Conservation (phyloP, 495 filamentous ascomycete species). For the Xylaria intraflava region DNA sequence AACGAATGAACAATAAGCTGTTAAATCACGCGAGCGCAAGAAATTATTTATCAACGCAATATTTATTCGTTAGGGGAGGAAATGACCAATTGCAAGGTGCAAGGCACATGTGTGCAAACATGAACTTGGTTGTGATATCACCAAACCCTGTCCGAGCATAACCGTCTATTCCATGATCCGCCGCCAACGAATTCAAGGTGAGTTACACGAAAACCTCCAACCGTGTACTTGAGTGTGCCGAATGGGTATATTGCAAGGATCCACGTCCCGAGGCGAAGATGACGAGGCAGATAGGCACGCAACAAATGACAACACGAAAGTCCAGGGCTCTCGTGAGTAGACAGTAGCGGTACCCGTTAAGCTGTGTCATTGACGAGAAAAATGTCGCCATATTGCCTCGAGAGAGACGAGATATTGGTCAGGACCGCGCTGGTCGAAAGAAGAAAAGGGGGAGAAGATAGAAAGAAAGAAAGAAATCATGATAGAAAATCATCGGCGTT, state of each 20-base stretch:
- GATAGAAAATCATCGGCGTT: conserved; percentile 6
- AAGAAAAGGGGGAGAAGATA: neutral
- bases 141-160: conserved; percentile 4
- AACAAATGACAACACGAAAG: conserved; percentile 4
- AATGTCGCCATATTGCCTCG: conserved; percentile 9
- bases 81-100: conserved; percentile 8
- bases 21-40: conserved; percentile 2
- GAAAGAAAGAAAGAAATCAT: conserved; percentile 3
- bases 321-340: neutral
- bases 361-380: neutral
- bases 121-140: neutral
- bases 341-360: neutral
- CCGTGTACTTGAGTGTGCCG: conserved; percentile 10
- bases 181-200: conserved; percentile 5
- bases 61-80: conserved; percentile 12
- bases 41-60: conserved; percentile 12
- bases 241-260: conserved; percentile 13
- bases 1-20: neutral
- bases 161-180: conserved; percentile 7
- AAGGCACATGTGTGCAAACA: conserved; percentile 5
- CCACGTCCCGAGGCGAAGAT: conserved; percentile 6
- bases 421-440: conserved; percentile 1
- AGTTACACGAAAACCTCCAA: conserved; percentile 11
- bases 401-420: neutral
- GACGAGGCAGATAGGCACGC: neutral